Evolutionary conservation across 2,329 filamentous ascomycete species (phyloP).

Genomic region (Didymella pinodella): DNA sequence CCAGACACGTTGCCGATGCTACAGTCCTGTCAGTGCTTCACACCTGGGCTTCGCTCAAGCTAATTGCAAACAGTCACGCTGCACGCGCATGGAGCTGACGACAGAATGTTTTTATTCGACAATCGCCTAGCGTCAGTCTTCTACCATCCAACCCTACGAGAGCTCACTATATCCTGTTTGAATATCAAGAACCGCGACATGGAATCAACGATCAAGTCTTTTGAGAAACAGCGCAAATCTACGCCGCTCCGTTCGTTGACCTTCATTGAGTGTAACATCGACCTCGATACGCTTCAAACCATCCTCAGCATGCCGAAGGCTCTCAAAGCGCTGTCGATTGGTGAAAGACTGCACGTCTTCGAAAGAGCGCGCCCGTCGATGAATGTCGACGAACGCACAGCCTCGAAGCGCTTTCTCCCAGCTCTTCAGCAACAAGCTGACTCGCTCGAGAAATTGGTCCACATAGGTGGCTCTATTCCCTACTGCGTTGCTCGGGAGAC

Average conservation of each 20-base stretch:
- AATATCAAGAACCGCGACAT: constrained; percentile 36
- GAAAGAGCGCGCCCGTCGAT: constrained; percentile 31
- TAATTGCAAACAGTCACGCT: constrained; percentile 40
- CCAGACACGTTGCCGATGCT: constrained; percentile 36
- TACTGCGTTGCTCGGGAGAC: constrained; percentile 22
- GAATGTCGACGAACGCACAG: constrained; percentile 30
- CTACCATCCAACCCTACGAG: constrained; percentile 42
- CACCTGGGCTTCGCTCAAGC: not conserved
- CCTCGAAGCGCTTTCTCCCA: constrained; percentile 36
- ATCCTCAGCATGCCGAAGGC: constrained; percentile 45
- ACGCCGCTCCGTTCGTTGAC: constrained; percentile 44
- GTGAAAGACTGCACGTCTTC: constrained; percentile 44
- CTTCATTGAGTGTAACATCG: constrained; percentile 50
- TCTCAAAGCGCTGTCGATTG: constrained; percentile 43
- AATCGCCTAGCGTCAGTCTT: constrained; percentile 41
- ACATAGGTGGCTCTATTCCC: constrained; percentile 36
- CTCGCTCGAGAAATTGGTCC: constrained; percentile 41
- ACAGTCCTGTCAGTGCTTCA: constrained; percentile 39
- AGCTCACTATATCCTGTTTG: constrained; percentile 46
- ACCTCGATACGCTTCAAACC: constrained; percentile 36
- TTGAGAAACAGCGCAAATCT: constrained; percentile 28
- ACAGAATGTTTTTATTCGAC: constrained; percentile 39
- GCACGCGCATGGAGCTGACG: constrained; percentile 42
- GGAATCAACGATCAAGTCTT: constrained; percentile 18
- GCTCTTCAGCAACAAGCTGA: constrained; percentile 42